Percentiles rank a stretch among this genome's conserved stretches.
These are phyloP conservation scores for Onygenales sp. DNA, from an alignment of 2,329 filamentous ascomycete genomes.

Conservation along the genomic window DNA sequence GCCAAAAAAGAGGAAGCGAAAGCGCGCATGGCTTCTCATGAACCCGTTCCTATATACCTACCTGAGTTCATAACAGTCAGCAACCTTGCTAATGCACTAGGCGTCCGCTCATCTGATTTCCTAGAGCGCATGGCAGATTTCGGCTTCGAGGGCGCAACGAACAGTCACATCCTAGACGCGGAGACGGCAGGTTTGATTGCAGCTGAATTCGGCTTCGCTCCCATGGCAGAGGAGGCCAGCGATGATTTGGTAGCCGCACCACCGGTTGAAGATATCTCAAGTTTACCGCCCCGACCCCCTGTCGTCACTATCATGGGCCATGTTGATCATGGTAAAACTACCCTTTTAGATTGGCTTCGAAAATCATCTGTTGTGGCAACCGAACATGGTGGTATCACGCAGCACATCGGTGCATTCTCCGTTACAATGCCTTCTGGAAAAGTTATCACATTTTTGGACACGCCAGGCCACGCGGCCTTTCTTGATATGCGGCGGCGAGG, in stretches of 20 bases:
- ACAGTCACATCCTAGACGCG: slow-evolving; percentile 78
- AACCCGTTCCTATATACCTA: slow-evolving; percentile 58
- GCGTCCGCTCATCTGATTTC: slow-evolving; percentile 62
- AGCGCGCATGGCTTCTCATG: slow-evolving; percentile 35
- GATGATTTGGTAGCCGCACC: slow-evolving; percentile 67
- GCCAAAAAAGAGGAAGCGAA: slow-evolving; percentile 30
- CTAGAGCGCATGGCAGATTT: slow-evolving; percentile 67
- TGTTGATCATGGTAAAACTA: slow-evolving; percentile 97
- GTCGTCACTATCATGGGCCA: slow-evolving; percentile 99
- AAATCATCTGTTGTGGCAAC: slow-evolving; percentile 85
- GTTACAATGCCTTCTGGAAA: slow-evolving; percentile 80
- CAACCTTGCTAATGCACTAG: slow-evolving; percentile 67
- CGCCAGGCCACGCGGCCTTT: slow-evolving; percentile 92
- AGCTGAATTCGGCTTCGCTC: slow-evolving; percentile 86
- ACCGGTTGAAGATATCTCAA: slow-evolving; percentile 55
- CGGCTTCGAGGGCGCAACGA: slow-evolving; percentile 76
- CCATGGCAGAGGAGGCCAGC: slow-evolving; percentile 56
- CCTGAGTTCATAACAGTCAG: slow-evolving; percentile 89
- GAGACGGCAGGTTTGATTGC: slow-evolving; percentile 86
- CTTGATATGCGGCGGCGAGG: slow-evolving; percentile 91
- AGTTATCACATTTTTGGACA: slow-evolving; percentile 92
- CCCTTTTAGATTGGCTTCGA: slow-evolving; percentile 83
- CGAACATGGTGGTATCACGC: slow-evolving; percentile 94
- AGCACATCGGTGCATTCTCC: slow-evolving; percentile 96
- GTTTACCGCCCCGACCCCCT: slow-evolving; percentile 67